phyloP scores from a whole-genome alignment of 23 red algal genomes.

The Gracilaria gracilis region DNA sequence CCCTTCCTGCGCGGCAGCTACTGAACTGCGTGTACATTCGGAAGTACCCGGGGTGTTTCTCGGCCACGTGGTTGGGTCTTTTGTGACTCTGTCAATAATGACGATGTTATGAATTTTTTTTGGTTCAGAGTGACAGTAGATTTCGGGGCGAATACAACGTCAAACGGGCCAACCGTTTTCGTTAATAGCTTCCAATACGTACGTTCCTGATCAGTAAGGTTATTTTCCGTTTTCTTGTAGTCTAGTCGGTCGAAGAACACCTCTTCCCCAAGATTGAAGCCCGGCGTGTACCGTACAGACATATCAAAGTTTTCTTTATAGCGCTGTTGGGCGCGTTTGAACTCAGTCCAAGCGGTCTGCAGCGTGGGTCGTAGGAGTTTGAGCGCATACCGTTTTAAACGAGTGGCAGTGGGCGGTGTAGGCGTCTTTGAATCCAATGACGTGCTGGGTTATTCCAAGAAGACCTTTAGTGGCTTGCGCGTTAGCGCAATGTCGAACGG shows the following conservation, averaged over 20 bases:
- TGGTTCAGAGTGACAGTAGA: not conserved
- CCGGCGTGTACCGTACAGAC: no score
- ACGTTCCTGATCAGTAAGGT: not conserved
- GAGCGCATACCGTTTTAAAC: not conserved
- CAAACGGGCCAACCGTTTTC: slow-evolving; percentile 18
- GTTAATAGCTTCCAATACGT: not conserved
- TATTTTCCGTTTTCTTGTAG: not conserved
- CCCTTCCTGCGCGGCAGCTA: no score
- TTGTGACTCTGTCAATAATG: slow-evolving; percentile 28
- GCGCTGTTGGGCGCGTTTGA: not conserved
- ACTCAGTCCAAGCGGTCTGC: no score
- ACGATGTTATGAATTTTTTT: not conserved
- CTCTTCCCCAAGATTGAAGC: not conserved
- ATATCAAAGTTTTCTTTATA: not conserved
- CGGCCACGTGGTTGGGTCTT: no score
- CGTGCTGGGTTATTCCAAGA: not conserved
- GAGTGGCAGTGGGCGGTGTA: no score
- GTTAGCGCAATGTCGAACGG: slow-evolving; percentile 45
- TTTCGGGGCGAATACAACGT: not conserved
- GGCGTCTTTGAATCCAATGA: not conserved
- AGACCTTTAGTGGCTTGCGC: not conserved
- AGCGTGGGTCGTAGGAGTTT: not conserved
- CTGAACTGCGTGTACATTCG: no score
- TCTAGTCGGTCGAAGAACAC: not conserved
- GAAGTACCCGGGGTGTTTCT: no score